phyloP scores from a whole-genome alignment of 352 stramenopile species.

The Phytophthora foliorum region DNA sequence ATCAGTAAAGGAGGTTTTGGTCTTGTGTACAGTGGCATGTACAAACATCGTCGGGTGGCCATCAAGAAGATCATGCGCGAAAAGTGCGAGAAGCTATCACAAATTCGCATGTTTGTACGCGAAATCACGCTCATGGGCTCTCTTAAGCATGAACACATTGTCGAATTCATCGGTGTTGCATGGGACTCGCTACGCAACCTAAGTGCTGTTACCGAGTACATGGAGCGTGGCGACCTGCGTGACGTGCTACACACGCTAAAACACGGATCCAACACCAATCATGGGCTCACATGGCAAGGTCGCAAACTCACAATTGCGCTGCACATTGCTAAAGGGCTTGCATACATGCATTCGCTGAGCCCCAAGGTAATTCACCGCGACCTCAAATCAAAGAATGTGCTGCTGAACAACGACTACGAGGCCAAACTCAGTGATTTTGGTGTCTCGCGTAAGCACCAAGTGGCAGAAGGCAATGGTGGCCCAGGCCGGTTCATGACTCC shows the following conservation, averaged over 20 bases:
- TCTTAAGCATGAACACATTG: constrained; percentile 70
- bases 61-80: constrained; percentile 58
- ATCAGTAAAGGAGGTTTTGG: constrained; percentile 61
- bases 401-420: constrained; percentile 64
- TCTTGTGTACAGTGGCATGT: constrained; percentile 49
- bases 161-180: constrained; percentile 75
- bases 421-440: constrained; percentile 86
- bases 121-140: constrained; percentile 78
- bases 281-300: constrained; percentile 55
- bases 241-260: constrained; percentile 64
- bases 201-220: constrained; percentile 74
- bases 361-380: constrained; percentile 84
- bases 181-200: constrained; percentile 72
- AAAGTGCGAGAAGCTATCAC: constrained; percentile 39
- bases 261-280: constrained; percentile 28
- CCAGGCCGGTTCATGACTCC: constrained; percentile 64
- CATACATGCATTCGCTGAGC: constrained; percentile 73
- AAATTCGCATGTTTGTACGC: constrained; percentile 50
- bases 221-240: constrained; percentile 76
- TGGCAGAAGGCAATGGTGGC: constrained; percentile 17
- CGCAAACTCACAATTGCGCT: constrained; percentile 68
- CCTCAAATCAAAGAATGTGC: constrained; percentile 84
- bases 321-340: constrained; percentile 70
- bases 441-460: constrained; percentile 56
- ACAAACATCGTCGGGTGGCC: constrained; percentile 46